Evolutionary conservation across 345 rosid genomes (phyloP).

Genomic region (Dimocarpus longan): DNA sequence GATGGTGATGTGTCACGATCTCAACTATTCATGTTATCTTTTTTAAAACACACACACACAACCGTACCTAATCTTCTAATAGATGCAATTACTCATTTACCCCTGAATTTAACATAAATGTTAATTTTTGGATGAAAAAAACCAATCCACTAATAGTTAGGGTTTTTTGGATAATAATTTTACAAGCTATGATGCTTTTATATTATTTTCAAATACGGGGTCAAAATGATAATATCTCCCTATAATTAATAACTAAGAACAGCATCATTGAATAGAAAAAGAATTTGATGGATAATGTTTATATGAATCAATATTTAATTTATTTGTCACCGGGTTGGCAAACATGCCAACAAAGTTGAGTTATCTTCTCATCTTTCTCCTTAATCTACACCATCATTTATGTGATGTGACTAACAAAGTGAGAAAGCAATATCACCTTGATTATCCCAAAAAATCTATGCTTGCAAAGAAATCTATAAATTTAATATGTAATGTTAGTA

Average conservation of each 20-base stretch:
- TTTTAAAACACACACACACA: too few species aligned
- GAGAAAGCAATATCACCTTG: slow-evolving; percentile 2
- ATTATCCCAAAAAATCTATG: not conserved
- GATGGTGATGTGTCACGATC: too few species aligned
- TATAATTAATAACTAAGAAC: not conserved
- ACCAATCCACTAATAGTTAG: too few species aligned
- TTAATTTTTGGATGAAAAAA: too few species aligned
- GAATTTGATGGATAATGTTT: slow-evolving; percentile 2
- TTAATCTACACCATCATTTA: not conserved
- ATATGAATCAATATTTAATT: not conserved
- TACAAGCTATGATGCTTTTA: too few species aligned
- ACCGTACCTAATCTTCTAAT: too few species aligned
- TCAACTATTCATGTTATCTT: too few species aligned
- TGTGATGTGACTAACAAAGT: not conserved
- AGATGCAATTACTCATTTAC: too few species aligned
- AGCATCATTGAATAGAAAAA: not conserved
- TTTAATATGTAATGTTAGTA: slow-evolving; percentile 4
- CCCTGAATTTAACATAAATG: too few species aligned
- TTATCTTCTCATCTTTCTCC: slow-evolving; percentile 1
- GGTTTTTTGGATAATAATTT: too few species aligned
- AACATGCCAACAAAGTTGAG: not conserved
- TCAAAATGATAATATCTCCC: not conserved
- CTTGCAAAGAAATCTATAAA: not conserved
- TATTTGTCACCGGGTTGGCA: slow-evolving; percentile 16
- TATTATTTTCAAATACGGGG: too few species aligned